A percentile compares a stretch with the other conserved stretches of the same genome.
phyloP scores from a whole-genome alignment of 2,329 filamentous ascomycete species.

The Apiospora saccharicola region DNA sequence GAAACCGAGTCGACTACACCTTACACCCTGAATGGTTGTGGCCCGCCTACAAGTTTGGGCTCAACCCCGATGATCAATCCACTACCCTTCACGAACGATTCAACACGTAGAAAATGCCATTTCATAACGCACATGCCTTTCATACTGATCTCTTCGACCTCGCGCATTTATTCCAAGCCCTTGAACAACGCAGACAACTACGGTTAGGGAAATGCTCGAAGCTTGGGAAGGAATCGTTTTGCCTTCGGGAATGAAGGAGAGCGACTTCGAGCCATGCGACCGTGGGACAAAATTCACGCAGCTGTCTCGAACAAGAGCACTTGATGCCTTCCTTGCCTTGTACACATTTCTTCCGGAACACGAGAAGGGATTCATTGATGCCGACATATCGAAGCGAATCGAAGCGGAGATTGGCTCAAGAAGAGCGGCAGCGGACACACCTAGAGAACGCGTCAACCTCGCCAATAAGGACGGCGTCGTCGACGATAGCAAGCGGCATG shows the following conservation, averaged over 20 bases:
- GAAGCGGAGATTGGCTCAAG: background rate
- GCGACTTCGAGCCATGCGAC: background rate
- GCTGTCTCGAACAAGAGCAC: constrained; percentile 7
- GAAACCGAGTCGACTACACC: background rate
- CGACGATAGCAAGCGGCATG: background rate
- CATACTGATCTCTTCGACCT: constrained; percentile 1
- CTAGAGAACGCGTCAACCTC: constrained; percentile 5
- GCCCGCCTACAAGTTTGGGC: background rate
- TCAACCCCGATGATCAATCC: background rate
- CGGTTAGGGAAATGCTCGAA: background rate
- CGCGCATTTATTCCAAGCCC: constrained; percentile 1
- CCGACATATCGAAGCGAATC: background rate
- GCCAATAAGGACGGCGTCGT: background rate
- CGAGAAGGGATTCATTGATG: background rate
- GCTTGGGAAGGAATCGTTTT: background rate
- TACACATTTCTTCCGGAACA: constrained; percentile 15
- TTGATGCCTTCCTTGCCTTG: background rate
- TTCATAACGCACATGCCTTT: background rate
- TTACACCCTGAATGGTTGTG: background rate
- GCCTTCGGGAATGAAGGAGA: background rate
- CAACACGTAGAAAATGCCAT: background rate
- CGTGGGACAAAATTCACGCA: background rate
- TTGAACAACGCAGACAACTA: constrained; percentile 6
- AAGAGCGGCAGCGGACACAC: constrained; percentile 9
- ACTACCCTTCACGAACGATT: background rate